A percentile compares a stretch with the other conserved stretches of the same genome.
phyloP scores from a whole-genome alignment of 2,329 filamentous ascomycete species.

The Bipolaris gigantea region DNA sequence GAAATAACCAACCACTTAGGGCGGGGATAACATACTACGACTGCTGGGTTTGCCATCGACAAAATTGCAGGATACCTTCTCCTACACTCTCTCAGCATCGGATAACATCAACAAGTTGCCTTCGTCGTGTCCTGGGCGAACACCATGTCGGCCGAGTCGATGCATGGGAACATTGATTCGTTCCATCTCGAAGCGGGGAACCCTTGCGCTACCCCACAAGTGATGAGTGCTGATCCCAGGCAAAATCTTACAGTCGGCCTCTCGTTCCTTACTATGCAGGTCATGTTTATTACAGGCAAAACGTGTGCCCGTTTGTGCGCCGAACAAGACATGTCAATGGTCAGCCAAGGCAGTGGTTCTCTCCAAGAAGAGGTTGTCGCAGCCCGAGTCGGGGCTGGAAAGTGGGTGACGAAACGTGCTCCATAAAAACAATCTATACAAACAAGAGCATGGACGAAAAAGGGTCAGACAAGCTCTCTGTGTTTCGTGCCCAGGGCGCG shows the following conservation, averaged over 20 bases:
- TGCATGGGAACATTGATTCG: not conserved
- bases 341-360: not conserved
- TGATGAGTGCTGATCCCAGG: slow-evolving; percentile 2
- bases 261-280: not conserved
- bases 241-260: slow-evolving; percentile 2
- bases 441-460: not conserved
- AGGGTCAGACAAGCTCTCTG: not conserved
- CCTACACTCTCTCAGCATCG: not conserved
- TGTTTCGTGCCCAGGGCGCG: not conserved
- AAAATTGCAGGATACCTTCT: not conserved
- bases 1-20: slow-evolving; percentile 1
- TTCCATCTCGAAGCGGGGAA: slow-evolving; percentile 16
- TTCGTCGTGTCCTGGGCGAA: not conserved
- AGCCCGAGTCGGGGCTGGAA: not conserved
- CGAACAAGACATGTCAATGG: not conserved
- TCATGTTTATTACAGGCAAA: not conserved
- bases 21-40: not conserved
- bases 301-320: not conserved
- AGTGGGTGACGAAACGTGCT: not conserved
- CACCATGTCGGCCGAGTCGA: not conserved
- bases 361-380: not conserved
- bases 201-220: slow-evolving; percentile 15
- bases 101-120: not conserved
- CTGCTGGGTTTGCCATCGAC: not conserved
- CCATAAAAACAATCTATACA: not conserved